These are phyloP conservation scores for Aquanectria penicillioides DNA, from an alignment of 2,329 filamentous ascomycete species.

Conservation along the genomic window DNA sequence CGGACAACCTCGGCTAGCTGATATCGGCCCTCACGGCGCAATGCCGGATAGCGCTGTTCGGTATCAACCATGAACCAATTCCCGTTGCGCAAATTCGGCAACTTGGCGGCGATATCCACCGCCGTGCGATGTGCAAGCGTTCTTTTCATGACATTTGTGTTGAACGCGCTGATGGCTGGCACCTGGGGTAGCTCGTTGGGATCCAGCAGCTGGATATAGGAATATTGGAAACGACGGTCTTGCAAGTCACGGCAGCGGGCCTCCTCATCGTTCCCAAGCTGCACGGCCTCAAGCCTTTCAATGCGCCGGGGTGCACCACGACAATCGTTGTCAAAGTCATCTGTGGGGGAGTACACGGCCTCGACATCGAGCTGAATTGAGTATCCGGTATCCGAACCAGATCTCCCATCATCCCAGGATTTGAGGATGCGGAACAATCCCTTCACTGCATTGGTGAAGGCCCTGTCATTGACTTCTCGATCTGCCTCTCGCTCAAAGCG, in stretches of 20 bases:
- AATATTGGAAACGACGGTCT: slow-evolving; percentile 29
- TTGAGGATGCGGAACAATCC: slow-evolving; percentile 29
- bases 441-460: slow-evolving; percentile 31
- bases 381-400: slow-evolving; percentile 21
- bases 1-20: slow-evolving; percentile 22
- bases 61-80: slow-evolving; percentile 25
- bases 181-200: slow-evolving; percentile 20
- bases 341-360: slow-evolving; percentile 22
- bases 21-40: slow-evolving; percentile 23
- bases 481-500: slow-evolving; percentile 33
- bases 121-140: slow-evolving; percentile 20
- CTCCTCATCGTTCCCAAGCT: slow-evolving; percentile 18
- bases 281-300: slow-evolving; percentile 23
- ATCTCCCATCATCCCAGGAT: slow-evolving; percentile 27
- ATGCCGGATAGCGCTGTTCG: slow-evolving; percentile 24
- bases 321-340: slow-evolving; percentile 23
- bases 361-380: slow-evolving; percentile 27
- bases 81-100: slow-evolving; percentile 24
- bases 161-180: slow-evolving; percentile 21
- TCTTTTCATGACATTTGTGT: slow-evolving; percentile 22
- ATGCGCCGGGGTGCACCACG: slow-evolving; percentile 20
- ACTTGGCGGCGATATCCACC: slow-evolving; percentile 25
- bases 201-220: slow-evolving; percentile 19
- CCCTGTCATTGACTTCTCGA: slow-evolving; percentile 31
- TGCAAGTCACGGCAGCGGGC: slow-evolving; percentile 20